Base-by-base conservation (phyloP, 345 rosid genomes). In the Jatropha curcas region DNA sequence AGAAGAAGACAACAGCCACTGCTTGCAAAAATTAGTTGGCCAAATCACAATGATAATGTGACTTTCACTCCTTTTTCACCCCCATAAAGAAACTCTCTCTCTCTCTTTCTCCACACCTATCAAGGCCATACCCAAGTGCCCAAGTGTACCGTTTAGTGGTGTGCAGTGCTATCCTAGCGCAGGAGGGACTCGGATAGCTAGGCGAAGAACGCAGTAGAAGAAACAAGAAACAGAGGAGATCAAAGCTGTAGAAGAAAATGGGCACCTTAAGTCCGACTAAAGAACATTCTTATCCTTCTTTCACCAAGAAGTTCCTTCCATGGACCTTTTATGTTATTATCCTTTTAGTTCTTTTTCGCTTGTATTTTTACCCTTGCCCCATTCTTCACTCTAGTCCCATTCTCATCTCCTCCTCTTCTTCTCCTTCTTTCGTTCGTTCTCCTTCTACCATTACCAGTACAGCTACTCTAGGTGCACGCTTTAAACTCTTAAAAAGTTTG, bases 271-370 rank as follows among this genome's bases (percentile, higher is more conserved):
- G 81, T 48, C 83, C 84, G 16, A 76, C 73, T 68, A 85, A 84
- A 64, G 81, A 75, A 60, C 79, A 77, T 50, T 72, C 71, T 46
- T 60, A 68, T 46, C 62, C 45, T 37, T 77, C 84, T 17, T 57
- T 81, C 37, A 17, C 67, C 69, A 80, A 53, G 74, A 89, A 80
- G 81, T 58, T 86, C 67, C 77, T 86, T 67, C 85, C 82, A 0
- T 89, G 83, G 76, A 68, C 81, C 16, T 48, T 87, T 30, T 89
- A 74, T 71, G 80, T 74, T 35, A 43, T 84, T 56, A 65, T 87
- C 48, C 81, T 82, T 48, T 5, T 86, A 5, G 81, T 87, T 33
- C 72, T 89, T 65, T 75, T 86, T 78, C 85, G 88, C 58, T 61
- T 86, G 43, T 84, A 82, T 75, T 87, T 82, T 46, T 74, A 82